phyloP scores from a whole-genome alignment of 139 green algal species.

The Micromonas pusilla region DNA sequence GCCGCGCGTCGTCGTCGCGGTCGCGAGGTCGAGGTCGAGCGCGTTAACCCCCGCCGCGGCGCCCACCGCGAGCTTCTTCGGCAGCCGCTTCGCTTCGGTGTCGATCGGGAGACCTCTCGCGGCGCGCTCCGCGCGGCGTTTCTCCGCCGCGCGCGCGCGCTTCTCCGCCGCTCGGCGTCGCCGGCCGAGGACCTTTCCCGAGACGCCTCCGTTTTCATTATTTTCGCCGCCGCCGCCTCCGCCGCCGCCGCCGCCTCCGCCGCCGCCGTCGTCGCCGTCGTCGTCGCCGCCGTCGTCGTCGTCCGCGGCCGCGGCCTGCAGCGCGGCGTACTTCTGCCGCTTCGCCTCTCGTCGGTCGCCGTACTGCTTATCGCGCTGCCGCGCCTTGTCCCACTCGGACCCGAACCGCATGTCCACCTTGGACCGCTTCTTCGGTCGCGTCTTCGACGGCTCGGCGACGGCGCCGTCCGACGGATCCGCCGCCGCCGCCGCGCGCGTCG shows the following conservation, averaged over 20 bases:
- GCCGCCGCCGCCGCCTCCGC: too few relatives aligned
- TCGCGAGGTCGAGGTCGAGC: background rate
- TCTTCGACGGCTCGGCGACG: background rate
- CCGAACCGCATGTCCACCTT: background rate
- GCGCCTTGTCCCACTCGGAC: background rate
- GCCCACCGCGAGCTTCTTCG: background rate
- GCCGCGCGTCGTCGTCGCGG: too few relatives aligned
- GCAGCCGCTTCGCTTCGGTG: background rate
- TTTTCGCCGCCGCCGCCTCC: background rate
- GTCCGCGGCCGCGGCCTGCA: background rate
- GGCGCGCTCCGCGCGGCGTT: background rate
- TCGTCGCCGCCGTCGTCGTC: background rate
- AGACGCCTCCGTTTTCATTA: background rate
- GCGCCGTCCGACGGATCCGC: background rate
- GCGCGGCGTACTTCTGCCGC: background rate
- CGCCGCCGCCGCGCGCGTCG: background rate
- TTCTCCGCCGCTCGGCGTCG: constrained; percentile 23
- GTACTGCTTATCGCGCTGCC: background rate
- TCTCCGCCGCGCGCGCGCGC: constrained; percentile 1
- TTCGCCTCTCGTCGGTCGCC: background rate
- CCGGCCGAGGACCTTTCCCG: constrained; percentile 11
- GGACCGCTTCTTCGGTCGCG: background rate
- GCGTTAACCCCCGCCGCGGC: background rate
- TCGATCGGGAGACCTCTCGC: background rate
- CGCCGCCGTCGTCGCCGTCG: background rate